Conservation (phyloP, 1,284 basidiomycete genomes). For the Ceratobasidium sp. region DNA sequence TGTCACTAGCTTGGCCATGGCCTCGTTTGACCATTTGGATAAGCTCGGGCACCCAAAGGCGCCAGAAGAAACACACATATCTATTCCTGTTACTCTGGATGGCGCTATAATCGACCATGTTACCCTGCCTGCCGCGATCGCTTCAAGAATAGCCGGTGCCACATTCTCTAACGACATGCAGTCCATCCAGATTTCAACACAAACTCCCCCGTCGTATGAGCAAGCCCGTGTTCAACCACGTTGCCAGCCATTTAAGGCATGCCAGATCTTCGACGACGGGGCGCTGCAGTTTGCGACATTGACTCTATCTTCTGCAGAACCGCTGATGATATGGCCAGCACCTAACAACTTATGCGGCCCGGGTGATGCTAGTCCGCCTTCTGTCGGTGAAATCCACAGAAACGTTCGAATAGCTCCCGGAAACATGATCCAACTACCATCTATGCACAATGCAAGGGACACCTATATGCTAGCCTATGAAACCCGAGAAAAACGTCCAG, state of each 20-base stretch:
- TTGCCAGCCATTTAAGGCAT: not conserved
- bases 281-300: not conserved
- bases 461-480: conserved; percentile 14
- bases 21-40: not conserved
- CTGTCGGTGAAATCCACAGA: not conserved
- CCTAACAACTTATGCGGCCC: not conserved
- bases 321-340: conserved; percentile 6
- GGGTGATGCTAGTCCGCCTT: not conserved
- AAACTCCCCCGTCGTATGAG: conserved; percentile 20
- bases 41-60: not conserved
- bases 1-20: not conserved
- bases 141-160: not conserved
- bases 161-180: not conserved
- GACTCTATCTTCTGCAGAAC: not conserved
- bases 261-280: not conserved
- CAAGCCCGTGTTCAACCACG: not conserved
- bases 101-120: not conserved
- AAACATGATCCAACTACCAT: conserved; percentile 6
- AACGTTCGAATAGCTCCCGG: conserved; percentile 14
- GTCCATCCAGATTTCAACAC: not conserved
- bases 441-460: not conserved
- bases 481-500: not conserved
- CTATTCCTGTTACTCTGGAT: conserved; percentile 4
- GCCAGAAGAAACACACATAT: not conserved
- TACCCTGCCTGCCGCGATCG: not conserved